Conservation (phyloP, 768 basidiomycete genomes). For the Tricholoma sp. region DNA sequence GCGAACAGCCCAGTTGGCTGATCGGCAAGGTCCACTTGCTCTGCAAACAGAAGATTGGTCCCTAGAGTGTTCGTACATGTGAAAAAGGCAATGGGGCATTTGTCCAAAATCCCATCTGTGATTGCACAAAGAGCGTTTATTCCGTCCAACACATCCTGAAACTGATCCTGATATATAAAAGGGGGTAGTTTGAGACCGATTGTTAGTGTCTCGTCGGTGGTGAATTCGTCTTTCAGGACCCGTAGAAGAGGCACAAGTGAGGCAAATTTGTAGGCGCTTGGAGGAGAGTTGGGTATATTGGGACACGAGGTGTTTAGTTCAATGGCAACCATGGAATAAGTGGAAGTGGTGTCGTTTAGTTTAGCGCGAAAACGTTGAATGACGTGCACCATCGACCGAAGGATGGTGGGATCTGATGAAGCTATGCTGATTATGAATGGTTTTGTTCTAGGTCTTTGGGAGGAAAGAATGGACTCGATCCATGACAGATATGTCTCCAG, state of each 20-base stretch:
- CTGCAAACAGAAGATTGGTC: constrained; percentile 55
- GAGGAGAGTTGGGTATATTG: constrained; percentile 61
- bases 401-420: constrained; percentile 45
- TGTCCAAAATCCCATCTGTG: constrained; percentile 7
- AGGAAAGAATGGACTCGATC: constrained; percentile 47
- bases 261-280: constrained; percentile 58
- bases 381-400: constrained; percentile 49
- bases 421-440: constrained; percentile 82
- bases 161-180: constrained; percentile 59
- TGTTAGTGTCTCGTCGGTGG: constrained; percentile 48
- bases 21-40: constrained; percentile 32
- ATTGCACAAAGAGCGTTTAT: constrained; percentile 37
- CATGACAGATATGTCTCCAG: constrained; percentile 62
- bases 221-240: constrained; percentile 45
- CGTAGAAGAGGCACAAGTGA: constrained; percentile 49
- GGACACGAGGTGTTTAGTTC: constrained; percentile 87
- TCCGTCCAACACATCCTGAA: constrained; percentile 44
- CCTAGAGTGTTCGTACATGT: constrained; percentile 82
- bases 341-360: constrained; percentile 20
- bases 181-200: constrained; percentile 80
- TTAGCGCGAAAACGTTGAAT: constrained; percentile 56
- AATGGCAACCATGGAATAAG: constrained; percentile 47
- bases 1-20: constrained; percentile 37
- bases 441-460: constrained; percentile 23
- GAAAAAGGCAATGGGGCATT: constrained; percentile 60